Evolutionary conservation across 148 eudicot genomes (phyloP), one percentile per base, ranked within the genome.

Genomic region (Cornus controversa): DNA sequence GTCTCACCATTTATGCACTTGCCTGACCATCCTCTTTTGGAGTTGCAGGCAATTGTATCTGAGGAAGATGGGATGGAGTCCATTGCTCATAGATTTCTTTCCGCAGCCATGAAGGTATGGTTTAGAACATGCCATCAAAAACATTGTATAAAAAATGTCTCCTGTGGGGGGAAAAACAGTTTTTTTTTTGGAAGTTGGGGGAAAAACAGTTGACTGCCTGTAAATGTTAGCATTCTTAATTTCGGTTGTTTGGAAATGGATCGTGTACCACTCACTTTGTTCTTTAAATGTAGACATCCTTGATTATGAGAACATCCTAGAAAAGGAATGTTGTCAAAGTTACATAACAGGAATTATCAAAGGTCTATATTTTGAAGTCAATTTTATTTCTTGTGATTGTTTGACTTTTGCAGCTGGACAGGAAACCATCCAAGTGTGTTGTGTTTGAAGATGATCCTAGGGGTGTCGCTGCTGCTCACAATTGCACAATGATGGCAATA

Each of bases 41-140:
- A 57, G 45, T 85, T 89, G 85, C 85, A 94, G 97, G 93, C 96
- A 42, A 84, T 93, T 75, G 94, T 94, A 71, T 87, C 93, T 29
- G 97, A 94, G 84, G 97, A 94, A 83, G 98, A 94, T 82, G 98
- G 96, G 71, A 91, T 91, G 96, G 98, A 94, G 54, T 92, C 98
- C 23, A 89, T 92, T 73, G 97, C 98, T 70, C 98, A 93, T 79
- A 87, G 96, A 80, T 94, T 91, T 83, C 96, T 94, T 60, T 94
- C 98, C 34, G 98, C 98, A 27, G 89, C 98, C 15, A 82, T 91
- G 40, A 92, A 94, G 93, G 98, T 92, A 81, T 50, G 37, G 71
- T 57, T 53, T 50, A 14, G n/a, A 25, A 63, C 29, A 70, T 14
- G 40, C 27, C 70, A 25, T 65, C 20, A 24, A 22, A 53, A 20